Evolutionary conservation across 73 alveolate genomes (phyloP).

Genomic region (Urostyla sp.): DNA sequence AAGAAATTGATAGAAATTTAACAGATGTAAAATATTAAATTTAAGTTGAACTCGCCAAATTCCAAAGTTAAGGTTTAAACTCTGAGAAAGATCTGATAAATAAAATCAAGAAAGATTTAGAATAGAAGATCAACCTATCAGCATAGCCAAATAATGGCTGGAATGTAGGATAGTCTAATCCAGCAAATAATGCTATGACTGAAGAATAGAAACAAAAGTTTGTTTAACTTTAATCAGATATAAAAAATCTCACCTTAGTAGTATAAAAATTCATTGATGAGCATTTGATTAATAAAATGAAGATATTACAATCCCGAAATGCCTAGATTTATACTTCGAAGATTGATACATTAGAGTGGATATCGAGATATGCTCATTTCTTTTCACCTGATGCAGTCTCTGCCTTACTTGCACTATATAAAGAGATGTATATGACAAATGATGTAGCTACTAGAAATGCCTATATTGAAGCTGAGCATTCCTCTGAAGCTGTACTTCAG

Average conservation of each 20-base stretch:
- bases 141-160: too few species aligned
- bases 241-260: conserved; percentile 31
- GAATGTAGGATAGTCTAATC: conserved; percentile 9
- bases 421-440: conserved; percentile 30
- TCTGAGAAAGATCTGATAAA: conserved; percentile 26
- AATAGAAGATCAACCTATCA: too few species aligned
- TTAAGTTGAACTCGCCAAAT: not conserved
- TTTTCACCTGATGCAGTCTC: conserved; percentile 41
- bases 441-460: conserved; percentile 44
- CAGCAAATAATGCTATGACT: not conserved
- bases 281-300: conserved; percentile 18
- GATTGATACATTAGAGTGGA: conserved; percentile 50
- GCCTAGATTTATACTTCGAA: conserved; percentile 12
- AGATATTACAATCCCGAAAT: conserved; percentile 14
- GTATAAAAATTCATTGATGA: conserved; percentile 50
- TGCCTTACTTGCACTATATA: conserved; percentile 34
- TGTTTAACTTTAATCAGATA: not conserved
- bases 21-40: not conserved
- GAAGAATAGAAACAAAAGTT: conserved; percentile 10
- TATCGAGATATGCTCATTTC: conserved; percentile 50
- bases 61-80: not conserved
- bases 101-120: too few species aligned
- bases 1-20: conserved; percentile 12
- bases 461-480: conserved; percentile 17
- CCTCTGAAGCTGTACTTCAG: conserved; percentile 26